phyloP scores from a whole-genome alignment of 2,329 filamentous ascomycete species.

The Neurospora crassa region DNA sequence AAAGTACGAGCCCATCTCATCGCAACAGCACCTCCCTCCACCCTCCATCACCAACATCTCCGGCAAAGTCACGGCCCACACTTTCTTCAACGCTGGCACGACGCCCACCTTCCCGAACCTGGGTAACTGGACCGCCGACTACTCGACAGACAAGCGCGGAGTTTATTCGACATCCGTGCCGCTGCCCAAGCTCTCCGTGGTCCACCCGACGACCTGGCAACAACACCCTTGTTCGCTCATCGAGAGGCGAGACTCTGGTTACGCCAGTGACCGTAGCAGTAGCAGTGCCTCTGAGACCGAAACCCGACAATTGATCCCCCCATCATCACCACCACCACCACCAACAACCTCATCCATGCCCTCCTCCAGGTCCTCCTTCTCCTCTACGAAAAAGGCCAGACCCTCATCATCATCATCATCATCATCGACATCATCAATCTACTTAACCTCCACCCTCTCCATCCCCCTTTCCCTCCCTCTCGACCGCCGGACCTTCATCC shows the following conservation, averaged over 20 bases:
- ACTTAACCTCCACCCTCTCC: constrained; percentile 32
- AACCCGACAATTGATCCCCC: neutral
- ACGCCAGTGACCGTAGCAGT: constrained; percentile 19
- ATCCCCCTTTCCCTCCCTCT: constrained; percentile 40
- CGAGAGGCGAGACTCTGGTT: constrained; percentile 26
- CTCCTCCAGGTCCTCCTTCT: neutral
- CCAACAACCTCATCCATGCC: neutral
- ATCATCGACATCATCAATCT: constrained; percentile 21
- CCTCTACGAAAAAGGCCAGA: neutral
- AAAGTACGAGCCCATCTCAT: constrained; percentile 36
- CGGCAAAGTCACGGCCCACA: constrained; percentile 42
- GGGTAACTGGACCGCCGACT: constrained; percentile 31
- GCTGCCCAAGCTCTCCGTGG: constrained; percentile 28
- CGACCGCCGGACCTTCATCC: constrained; percentile 40
- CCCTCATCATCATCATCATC: constrained; percentile 19
- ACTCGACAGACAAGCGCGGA: constrained; percentile 28
- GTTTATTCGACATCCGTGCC: constrained; percentile 36
- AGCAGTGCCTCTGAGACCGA: neutral
- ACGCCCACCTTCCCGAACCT: constrained; percentile 41
- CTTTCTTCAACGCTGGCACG: constrained; percentile 40
- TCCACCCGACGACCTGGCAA: constrained; percentile 29
- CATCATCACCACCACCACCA: neutral
- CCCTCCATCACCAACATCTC: constrained; percentile 40
- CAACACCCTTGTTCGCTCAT: constrained; percentile 25
- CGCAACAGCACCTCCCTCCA: constrained; percentile 25